Evolutionary conservation across 495 filamentous ascomycete species (phyloP).

Genomic region (Hamigera avellanea): DNA sequence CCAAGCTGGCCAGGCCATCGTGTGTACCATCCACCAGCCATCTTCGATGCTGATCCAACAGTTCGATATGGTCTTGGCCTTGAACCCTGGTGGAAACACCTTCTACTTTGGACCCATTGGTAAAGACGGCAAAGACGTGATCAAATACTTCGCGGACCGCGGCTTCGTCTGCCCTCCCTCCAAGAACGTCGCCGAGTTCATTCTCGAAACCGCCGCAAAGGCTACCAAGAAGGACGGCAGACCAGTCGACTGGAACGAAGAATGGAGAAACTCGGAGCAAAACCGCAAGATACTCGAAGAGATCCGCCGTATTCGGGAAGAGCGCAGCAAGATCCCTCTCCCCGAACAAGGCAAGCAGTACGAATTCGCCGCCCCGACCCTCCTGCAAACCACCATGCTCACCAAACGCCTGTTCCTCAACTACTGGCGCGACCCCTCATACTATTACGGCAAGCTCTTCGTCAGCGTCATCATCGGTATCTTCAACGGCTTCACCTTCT

Average conservation of each 20-base stretch:
- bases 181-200: conserved; percentile 78
- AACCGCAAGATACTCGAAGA: conserved; percentile 41
- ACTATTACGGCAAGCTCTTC: conserved; percentile 68
- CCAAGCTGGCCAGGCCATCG: conserved; percentile 59
- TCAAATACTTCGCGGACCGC: conserved; percentile 54
- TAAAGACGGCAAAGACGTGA: conserved; percentile 46
- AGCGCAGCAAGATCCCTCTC: conserved; percentile 37
- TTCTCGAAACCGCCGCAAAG: conserved; percentile 70
- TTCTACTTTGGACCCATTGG: conserved; percentile 69
- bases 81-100: conserved; percentile 58
- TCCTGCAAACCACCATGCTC: conserved; percentile 45
- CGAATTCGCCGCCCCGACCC: conserved; percentile 54
- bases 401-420: conserved; percentile 56
- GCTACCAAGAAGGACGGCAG: conserved; percentile 37
- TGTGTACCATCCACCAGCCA: conserved; percentile 79
- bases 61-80: conserved; percentile 64
- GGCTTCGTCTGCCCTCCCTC: conserved; percentile 47
- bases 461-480: conserved; percentile 55
- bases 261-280: conserved; percentile 55
- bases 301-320: conserved; percentile 46
- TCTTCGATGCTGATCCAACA: conserved; percentile 59
- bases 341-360: conserved; percentile 26
- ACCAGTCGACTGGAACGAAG: conserved; percentile 55
- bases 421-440: conserved; percentile 61
- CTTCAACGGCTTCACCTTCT: conserved; percentile 84